A percentile compares a stretch with the other conserved stretches of the same genome.
phyloP scores from a whole-genome alignment of 441 rosid genomes.

The Populus hybrid region DNA sequence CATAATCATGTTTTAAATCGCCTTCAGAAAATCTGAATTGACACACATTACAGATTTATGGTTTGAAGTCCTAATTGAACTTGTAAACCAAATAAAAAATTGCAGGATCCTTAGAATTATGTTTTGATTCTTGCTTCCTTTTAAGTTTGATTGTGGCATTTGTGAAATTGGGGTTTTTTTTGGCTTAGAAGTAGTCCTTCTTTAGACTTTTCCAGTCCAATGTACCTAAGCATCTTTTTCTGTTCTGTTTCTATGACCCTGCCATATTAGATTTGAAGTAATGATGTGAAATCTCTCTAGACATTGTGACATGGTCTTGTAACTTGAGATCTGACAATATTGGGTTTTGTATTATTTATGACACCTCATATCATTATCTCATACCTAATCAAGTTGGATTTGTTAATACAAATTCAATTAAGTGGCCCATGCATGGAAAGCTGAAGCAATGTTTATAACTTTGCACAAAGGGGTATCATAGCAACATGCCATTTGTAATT shows the following conservation, averaged over 20 bases:
- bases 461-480: slow-evolving; percentile 2
- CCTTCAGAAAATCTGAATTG: background rate
- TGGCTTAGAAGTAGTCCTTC: background rate
- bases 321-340: background rate
- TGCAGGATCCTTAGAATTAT: background rate
- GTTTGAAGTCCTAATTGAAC: background rate
- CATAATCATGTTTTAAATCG: background rate
- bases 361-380: background rate
- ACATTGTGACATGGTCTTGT: background rate
- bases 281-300: background rate
- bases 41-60: background rate
- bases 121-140: background rate
- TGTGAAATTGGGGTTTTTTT: background rate
- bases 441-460: background rate
- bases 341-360: background rate
- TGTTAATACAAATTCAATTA: too few relatives aligned
- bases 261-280: background rate
- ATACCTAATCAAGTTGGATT: background rate
- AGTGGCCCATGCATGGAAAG: background rate
- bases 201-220: background rate
- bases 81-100: background rate
- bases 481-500: background rate
- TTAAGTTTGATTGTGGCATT: background rate
- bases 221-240: background rate
- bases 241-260: background rate